Conservation (phyloP, 345 rosid species). For the Chamaenerion angustifolium region DNA sequence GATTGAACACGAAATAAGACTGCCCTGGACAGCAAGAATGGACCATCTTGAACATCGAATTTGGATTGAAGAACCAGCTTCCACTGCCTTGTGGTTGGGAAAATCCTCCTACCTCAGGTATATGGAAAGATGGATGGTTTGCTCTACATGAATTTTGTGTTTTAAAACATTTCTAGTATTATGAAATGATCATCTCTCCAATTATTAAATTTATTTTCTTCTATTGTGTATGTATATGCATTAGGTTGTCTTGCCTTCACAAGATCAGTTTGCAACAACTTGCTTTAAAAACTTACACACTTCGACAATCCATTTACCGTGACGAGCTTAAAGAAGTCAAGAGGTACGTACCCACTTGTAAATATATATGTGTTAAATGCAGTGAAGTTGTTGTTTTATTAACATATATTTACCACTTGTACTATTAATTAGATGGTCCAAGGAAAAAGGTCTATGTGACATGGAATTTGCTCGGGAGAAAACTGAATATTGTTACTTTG, state of each 20-base stretch:
- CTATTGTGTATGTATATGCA: not conserved
- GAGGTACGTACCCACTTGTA: constrained; percentile 14
- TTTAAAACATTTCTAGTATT: no score
- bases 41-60: constrained; percentile 50
- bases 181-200: not conserved
- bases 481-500: constrained; percentile 48
- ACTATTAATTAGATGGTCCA: constrained; percentile 32
- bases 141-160: no score
- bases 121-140: no score
- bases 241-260: constrained; percentile 24
- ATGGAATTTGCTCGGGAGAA: constrained; percentile 62
- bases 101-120: constrained; percentile 40
- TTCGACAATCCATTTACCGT: constrained; percentile 31
- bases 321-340: constrained; percentile 31
- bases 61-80: constrained; percentile 42
- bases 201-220: not conserved
- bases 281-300: constrained; percentile 23
- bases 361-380: constrained; percentile 4
- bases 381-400: no score
- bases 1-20: constrained; percentile 32
- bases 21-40: constrained; percentile 45
- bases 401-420: no score
- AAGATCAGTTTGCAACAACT: constrained; percentile 25
- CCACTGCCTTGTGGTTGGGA: constrained; percentile 28
- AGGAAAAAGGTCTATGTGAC: constrained; percentile 26